Base-by-base conservation (phyloP, 2,329 filamentous ascomycete genomes). In the Helicocarpus griseus region DNA sequence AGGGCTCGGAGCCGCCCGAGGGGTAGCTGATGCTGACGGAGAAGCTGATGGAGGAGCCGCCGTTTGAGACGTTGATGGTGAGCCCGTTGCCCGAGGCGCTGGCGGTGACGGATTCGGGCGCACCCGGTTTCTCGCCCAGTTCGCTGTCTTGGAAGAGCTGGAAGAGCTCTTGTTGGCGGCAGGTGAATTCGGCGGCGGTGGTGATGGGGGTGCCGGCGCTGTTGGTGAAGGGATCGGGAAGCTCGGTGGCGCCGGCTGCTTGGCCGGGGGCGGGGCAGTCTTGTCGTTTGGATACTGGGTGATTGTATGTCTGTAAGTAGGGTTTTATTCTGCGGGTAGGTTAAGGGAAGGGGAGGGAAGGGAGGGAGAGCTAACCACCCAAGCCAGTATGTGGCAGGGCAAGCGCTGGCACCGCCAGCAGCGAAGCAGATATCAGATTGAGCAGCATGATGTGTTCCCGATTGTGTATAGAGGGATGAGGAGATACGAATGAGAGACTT, bases 121-220 rank as follows among this genome's bases (percentile, higher is more conserved):
- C 69, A 14, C 65, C 65, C 4, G 75, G 76, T 60, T 73, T 73
- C 53, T 65, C 68, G 49, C 76, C 76, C 17, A 78, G 68, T 63
- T 78, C 76, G 61, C 74, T 77, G 60, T 73, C 71, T 61, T 77
- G 71, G 58, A 79, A 61, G 44, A 72, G 64, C 56, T 72, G 69
- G 60, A 61, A 69, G 60, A 78, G 77, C 63, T 78, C 74, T 40
- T 68, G 61, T 56, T 68, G 65, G 46, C 76, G 74, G 63, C 77
- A 78, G 50, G 68, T 64, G 62, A 72, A 79, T 54, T 76, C 67
- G 24, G 62, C 70, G 61, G 73, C 70, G 53, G 69, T 74, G 5
- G 69, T 67, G 46, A 78, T 68, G 56, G 69, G 70, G 21, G 57
- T 61, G 44, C 75, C 75, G 51, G 66, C 66, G 7, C 67, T 57